These are phyloP conservation scores for Sporothrix protearum DNA, from an alignment of 2,329 filamentous ascomycete genomes.

Conservation along the genomic window DNA sequence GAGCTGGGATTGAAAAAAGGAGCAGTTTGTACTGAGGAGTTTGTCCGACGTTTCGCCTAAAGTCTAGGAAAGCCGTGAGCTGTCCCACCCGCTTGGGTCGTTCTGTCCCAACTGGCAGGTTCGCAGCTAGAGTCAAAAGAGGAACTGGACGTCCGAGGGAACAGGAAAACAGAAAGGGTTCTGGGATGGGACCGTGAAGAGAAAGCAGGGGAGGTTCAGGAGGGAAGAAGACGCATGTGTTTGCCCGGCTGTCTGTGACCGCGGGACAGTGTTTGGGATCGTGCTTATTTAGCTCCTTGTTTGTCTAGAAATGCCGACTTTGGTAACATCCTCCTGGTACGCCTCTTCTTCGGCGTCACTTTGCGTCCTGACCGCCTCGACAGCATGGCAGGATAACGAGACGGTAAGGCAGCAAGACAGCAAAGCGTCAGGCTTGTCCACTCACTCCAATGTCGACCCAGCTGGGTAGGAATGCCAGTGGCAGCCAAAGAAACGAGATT, in stretches of 20 bases:
- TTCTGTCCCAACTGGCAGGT: not conserved
- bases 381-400: not conserved
- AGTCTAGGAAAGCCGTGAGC: not conserved
- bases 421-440: not conserved
- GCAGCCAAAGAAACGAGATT: not conserved
- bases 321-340: not conserved
- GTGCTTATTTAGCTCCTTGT: not conserved
- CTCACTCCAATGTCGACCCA: not conserved
- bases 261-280: not conserved
- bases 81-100: constrained; percentile 9
- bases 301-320: not conserved
- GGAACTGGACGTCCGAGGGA: constrained; percentile 6
- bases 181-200: not conserved
- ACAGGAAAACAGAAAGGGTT: not conserved
- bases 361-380: not conserved
- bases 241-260: not conserved
- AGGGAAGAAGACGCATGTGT: not conserved
- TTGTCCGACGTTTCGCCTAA: not conserved
- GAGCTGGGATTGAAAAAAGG: not conserved
- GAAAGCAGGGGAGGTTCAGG: not conserved
- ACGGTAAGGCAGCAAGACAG: not conserved
- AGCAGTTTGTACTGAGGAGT: not conserved
- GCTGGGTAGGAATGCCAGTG: not conserved
- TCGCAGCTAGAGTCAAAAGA: constrained; percentile 14
- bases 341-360: not conserved